phyloP scores from a whole-genome alignment of 2,329 filamentous ascomycete species.

The Xylaria digitata region DNA sequence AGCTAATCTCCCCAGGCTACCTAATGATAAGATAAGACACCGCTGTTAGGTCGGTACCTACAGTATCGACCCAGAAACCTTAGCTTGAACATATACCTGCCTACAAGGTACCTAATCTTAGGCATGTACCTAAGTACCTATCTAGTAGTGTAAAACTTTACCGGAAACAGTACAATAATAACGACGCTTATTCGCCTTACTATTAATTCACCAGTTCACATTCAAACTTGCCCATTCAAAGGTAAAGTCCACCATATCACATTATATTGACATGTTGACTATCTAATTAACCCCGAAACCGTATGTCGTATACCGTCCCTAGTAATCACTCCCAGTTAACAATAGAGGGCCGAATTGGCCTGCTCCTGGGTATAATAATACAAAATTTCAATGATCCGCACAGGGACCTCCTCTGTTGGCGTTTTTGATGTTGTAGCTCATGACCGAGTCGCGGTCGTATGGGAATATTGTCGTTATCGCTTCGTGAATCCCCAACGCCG shows the following conservation, averaged over 20 bases:
- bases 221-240: too few species aligned
- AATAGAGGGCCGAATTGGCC: conserved; percentile 26
- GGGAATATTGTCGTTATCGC: conserved; percentile 38
- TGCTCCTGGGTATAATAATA: conserved; percentile 37
- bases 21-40: conserved; percentile 39
- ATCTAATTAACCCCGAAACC: conserved; percentile 29
- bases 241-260: conserved; percentile 26
- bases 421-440: conserved; percentile 42
- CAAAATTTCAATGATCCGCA: conserved; percentile 35
- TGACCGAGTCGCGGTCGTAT: conserved; percentile 44
- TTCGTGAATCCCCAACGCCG: conserved; percentile 45
- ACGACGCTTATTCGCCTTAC: too few species aligned
- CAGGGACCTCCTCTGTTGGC: conserved; percentile 35
- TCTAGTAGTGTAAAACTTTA: background rate
- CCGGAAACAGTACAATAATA: background rate
- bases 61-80: too few species aligned
- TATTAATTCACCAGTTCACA: too few species aligned
- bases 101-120: too few species aligned
- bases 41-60: background rate
- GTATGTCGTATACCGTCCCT: background rate
- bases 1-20: conserved; percentile 39
- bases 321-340: conserved; percentile 8
- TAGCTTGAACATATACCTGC: too few species aligned
- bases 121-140: too few species aligned
- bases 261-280: conserved; percentile 40